Base-by-base conservation (phyloP, 441 rosid genomes). In the Populus hybrid region DNA sequence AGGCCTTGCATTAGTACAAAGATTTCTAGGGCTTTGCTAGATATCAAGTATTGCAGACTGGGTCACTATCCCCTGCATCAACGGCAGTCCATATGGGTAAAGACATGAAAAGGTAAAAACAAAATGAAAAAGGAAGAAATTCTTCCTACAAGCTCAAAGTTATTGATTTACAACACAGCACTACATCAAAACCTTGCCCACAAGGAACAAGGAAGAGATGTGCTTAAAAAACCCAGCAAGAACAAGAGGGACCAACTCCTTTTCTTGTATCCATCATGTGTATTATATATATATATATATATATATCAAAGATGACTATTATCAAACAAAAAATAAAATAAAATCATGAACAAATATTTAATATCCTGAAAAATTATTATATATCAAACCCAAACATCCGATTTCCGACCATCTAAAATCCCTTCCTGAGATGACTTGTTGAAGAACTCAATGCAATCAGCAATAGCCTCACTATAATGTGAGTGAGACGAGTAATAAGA, bases 361-460 rank as follows among this genome's bases (percentile, higher is more conserved):
- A 21, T 23, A 24, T 23, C 6, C 64, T 36, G 12, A 23, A 3
- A 38, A 30, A 30, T 30, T 30, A 30, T 30, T 8, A 76, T 1
- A 4, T 30, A 42, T 85, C 79, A 89, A 80, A 83, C 87, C 77
- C 81, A 38, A 77, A 80, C 86, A 74, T 89, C 85, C 8, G 90
- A 85, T n/a, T 84, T 83, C 36, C 83, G 77, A 50, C 83, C 89
- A 38, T 85, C 90, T 53, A 76, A 79, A 83, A 82, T 74, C 75
- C 79, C 89, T 12, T 90, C 89, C 77, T 85, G 91, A 21, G 98
- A 85, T 8, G 98, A 92, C 89, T 88, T 90, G 80, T 92, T 94
- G 81, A 94, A 90, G 85, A 94, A 94, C 91, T 92, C 98, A 42
- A 94, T 94, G 79, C 98, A 92, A 81, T 94, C 98, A 1, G 97